Conservation (phyloP, 208 protist genomes). For the Crithidia mellificae region DNA sequence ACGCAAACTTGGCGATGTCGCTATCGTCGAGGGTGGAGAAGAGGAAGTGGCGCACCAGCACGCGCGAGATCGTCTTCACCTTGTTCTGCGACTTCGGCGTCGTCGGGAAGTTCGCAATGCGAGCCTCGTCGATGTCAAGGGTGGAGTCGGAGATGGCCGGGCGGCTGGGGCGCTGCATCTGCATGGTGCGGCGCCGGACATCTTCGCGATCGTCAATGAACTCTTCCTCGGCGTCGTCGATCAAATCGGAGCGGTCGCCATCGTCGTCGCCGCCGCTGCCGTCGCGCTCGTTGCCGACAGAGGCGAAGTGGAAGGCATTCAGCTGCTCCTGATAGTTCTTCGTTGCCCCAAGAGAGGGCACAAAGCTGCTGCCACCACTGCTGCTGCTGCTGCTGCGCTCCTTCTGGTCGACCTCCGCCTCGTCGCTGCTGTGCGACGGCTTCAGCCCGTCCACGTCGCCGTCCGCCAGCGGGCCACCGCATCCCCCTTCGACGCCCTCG, state of each 20-base stretch:
- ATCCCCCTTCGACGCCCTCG: not conserved
- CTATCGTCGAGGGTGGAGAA: conserved; percentile 78
- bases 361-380: not conserved
- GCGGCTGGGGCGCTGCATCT: conserved; percentile 54
- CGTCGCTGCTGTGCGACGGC: not conserved
- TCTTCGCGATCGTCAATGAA: conserved; percentile 57
- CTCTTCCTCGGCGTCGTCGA: conserved; percentile 22
- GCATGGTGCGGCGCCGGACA: conserved; percentile 37
- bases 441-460: not conserved
- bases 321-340: conserved; percentile 27
- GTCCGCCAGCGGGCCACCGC: not conserved
- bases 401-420: not conserved
- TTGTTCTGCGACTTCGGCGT: conserved; percentile 68
- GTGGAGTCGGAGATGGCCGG: conserved; percentile 50
- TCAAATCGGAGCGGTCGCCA: not conserved
- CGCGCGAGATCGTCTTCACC: conserved; percentile 50
- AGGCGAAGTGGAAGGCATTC: conserved; percentile 42
- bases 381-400: not conserved
- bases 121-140: conserved; percentile 48
- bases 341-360: not conserved
- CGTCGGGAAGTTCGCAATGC: conserved; percentile 42
- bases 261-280: conserved; percentile 9
- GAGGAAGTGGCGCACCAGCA: conserved; percentile 67
- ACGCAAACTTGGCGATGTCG: conserved; percentile 52
- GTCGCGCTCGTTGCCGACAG: not conserved